Base-by-base conservation (phyloP, 345 rosid species). In the Populus nigra region DNA sequence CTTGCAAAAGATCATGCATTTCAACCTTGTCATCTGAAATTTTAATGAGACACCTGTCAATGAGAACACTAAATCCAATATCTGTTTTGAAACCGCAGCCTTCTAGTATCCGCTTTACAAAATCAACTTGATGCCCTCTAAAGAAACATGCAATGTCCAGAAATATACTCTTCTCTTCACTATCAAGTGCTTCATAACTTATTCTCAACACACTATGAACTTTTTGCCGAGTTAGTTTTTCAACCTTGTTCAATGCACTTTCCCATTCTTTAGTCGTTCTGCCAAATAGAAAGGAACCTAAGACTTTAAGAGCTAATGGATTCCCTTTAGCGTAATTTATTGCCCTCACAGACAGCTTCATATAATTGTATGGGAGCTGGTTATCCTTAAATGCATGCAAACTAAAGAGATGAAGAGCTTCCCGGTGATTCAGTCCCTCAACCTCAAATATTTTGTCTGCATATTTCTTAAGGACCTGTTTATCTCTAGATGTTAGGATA, bases 241-340 rank as follows among this genome's bases (percentile, higher is more conserved):
- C 25, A 8, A 83, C 8, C 25, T 27, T 43, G 0, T 11, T 18
- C 31, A 74, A 53, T 3, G n/a, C 66, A 1, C 41, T 69, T 45
- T 31, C 3, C 84, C 86, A 84, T 18, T 50, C 27, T 2, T 9
- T 25, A 5, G 18, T 1, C 2, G 35, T 1, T 41, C 50, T 72
- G 8, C 47, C 66, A 3, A 41, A 41, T 2, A 84, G 59, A 7
- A 8, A 68, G 0, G 77, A 74, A 3, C 82, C 84, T 17, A 75
- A 12, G 8, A 72, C 75, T 35, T 71, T 8, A 4, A 84, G 55
- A 5, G 80, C 77, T 10, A 80, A 75, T 13, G 86, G 80, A 73
- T 73, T 65, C 8, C 72, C 68, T 23, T 78, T 27, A 7, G 50
- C 17, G 8, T n/a, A 8, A 2, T 5, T 15, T 15, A 80, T 27